Conservation (phyloP, 345 rosid species). For the Cochlearia excelsa region DNA sequence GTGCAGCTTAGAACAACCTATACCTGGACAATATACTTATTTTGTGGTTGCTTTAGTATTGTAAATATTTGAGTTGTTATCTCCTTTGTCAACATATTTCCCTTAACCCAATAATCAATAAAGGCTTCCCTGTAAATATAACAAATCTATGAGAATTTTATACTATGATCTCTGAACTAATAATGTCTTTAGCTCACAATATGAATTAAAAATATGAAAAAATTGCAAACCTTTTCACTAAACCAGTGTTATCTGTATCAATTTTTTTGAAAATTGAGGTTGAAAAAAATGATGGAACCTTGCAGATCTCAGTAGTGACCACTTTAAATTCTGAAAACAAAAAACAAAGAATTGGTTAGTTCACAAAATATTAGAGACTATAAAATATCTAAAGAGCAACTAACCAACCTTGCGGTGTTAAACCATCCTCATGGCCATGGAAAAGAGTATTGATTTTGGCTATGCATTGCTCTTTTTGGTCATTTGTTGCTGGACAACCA, state of each 20-base stretch:
- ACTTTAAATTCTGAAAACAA: slow-evolving; percentile 52
- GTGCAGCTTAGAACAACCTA: slow-evolving; percentile 12
- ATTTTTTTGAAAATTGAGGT: slow-evolving; percentile 67
- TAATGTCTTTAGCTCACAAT: slow-evolving; percentile 5
- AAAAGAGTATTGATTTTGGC: slow-evolving; percentile 61
- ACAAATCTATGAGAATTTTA: neutral
- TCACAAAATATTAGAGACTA: neutral
- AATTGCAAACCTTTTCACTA: slow-evolving; percentile 63
- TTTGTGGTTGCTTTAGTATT: slow-evolving; percentile 72
- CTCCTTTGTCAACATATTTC: slow-evolving; percentile 74
- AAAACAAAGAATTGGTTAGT: slow-evolving; percentile 4
- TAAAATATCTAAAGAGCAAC: neutral
- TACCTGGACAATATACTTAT: slow-evolving; percentile 78
- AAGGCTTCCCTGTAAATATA: slow-evolving; percentile 61
- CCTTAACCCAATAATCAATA: slow-evolving; percentile 74
- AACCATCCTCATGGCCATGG: slow-evolving; percentile 63
- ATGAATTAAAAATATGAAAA: neutral
- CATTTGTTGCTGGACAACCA: slow-evolving; percentile 83
- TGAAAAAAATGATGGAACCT: slow-evolving; percentile 84
- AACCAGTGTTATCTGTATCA: slow-evolving; percentile 58
- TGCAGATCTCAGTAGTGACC: slow-evolving; percentile 83
- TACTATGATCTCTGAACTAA: neutral
- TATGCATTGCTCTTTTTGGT: slow-evolving; percentile 64
- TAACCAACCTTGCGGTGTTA: slow-evolving; percentile 57
- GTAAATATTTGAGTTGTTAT: slow-evolving; percentile 62